Evolutionary conservation across 352 stramenopile species (phyloP).

Genomic region (Pythium aquatile): DNA sequence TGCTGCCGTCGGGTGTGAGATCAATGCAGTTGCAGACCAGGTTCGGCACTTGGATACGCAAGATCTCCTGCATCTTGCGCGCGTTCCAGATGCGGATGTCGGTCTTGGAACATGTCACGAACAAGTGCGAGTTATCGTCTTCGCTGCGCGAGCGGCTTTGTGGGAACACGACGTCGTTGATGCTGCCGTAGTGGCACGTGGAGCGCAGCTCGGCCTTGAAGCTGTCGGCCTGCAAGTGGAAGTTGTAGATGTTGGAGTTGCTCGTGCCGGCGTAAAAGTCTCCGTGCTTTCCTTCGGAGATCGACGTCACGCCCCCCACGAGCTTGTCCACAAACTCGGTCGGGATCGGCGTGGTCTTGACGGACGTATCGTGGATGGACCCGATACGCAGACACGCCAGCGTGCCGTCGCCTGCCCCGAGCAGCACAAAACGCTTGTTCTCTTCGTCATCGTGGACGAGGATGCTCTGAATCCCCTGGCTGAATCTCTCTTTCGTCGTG

Average conservation of each 20-base stretch:
- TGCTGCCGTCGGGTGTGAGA: slow-evolving; percentile 83
- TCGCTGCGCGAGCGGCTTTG: slow-evolving; percentile 38
- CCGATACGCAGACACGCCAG: slow-evolving; percentile 87
- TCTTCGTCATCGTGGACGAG: slow-evolving; percentile 91
- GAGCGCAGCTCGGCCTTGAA: slow-evolving; percentile 67
- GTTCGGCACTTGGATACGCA: slow-evolving; percentile 96
- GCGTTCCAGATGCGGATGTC: slow-evolving; percentile 97
- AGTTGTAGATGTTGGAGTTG: slow-evolving; percentile 94
- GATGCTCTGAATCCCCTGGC: slow-evolving; percentile 86
- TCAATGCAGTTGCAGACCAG: slow-evolving; percentile 95
- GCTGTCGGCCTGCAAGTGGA: slow-evolving; percentile 44
- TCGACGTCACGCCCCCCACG: slow-evolving; percentile 89
- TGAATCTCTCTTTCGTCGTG: slow-evolving; percentile 92
- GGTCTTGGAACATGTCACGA: slow-evolving; percentile 93
- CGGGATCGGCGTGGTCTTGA: slow-evolving; percentile 69
- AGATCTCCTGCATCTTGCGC: slow-evolving; percentile 89
- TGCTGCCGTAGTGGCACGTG: slow-evolving; percentile 90
- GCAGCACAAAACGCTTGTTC: slow-evolving; percentile 77
- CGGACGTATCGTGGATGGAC: slow-evolving; percentile 43
- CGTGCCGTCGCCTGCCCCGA: slow-evolving; percentile 91
- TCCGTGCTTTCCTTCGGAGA: slow-evolving; percentile 80
- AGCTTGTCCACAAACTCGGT: slow-evolving; percentile 79
- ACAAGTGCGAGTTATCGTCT: slow-evolving; percentile 90
- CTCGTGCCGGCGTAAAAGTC: slow-evolving; percentile 93
- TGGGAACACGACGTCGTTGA: slow-evolving; percentile 96